phyloP scores from a whole-genome alignment of 495 filamentous ascomycete genomes.

The Tuber borchii region DNA sequence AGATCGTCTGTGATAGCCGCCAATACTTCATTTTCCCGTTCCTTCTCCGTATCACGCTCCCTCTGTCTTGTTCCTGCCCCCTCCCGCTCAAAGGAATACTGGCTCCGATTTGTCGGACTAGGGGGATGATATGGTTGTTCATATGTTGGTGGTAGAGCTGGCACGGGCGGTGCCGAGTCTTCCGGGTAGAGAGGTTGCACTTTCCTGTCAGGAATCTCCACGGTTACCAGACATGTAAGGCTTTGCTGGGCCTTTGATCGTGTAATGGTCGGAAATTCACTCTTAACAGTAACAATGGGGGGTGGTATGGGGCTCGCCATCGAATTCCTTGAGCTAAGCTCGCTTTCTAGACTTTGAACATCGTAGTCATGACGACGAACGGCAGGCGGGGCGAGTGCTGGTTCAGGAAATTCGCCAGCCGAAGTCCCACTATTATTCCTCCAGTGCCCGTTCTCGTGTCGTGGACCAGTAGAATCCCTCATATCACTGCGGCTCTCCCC shows the following conservation, averaged over 20 bases:
- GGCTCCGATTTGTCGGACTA: slow-evolving; percentile 38
- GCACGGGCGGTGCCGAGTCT: slow-evolving; percentile 60
- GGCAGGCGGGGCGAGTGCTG: slow-evolving; percentile 19
- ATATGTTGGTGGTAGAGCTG: slow-evolving; percentile 47
- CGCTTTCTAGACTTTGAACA: slow-evolving; percentile 91
- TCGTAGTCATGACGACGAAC: slow-evolving; percentile 84
- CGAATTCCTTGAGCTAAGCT: slow-evolving; percentile 62
- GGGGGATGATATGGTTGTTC: slow-evolving; percentile 36
- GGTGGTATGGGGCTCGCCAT: slow-evolving; percentile 84
- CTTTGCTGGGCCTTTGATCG: slow-evolving; percentile 90
- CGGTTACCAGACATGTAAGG: slow-evolving; percentile 85
- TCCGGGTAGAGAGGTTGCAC: slow-evolving; percentile 75
- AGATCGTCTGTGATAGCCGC: slow-evolving; percentile 83
- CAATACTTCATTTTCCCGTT: slow-evolving; percentile 53
- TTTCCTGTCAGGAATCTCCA: slow-evolving; percentile 89
- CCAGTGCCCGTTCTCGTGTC: slow-evolving; percentile 66
- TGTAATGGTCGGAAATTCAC: slow-evolving; percentile 91
- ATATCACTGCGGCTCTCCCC: slow-evolving; percentile 48
- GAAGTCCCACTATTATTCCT: slow-evolving; percentile 59
- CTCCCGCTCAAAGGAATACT: slow-evolving; percentile 43
- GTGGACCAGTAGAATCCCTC: slow-evolving; percentile 43
- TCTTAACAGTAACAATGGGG: slow-evolving; percentile 83
- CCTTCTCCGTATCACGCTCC: slow-evolving; percentile 35
- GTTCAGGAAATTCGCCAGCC: slow-evolving; percentile 48
- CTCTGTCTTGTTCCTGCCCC: slow-evolving; percentile 43